Conservation (phyloP, 73 alveolate species). For the Paramecium bursaria region DNA sequence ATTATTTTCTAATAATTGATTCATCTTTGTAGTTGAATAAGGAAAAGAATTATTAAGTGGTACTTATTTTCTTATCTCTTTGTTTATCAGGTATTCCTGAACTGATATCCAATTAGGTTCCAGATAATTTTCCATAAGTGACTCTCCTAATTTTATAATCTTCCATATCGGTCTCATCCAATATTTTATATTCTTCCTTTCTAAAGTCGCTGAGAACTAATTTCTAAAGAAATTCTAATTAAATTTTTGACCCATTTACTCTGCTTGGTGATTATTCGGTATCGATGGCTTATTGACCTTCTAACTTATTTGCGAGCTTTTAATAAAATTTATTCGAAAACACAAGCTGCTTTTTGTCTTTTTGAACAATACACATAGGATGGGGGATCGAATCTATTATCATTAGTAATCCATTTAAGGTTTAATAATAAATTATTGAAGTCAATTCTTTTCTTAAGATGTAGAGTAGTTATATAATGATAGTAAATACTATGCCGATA, state of each 20-base stretch:
- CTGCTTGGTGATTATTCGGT: slow-evolving; percentile 28
- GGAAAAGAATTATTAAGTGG: neutral
- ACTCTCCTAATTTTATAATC: slow-evolving; percentile 10
- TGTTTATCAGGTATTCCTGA: neutral
- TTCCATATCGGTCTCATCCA: slow-evolving; percentile 8
- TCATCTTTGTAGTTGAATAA: slow-evolving; percentile 9
- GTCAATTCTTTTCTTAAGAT: too few relatives aligned
- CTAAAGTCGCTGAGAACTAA: neutral
- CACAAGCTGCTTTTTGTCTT: slow-evolving; percentile 33
- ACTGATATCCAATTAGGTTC: neutral
- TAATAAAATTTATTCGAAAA: slow-evolving; percentile 30
- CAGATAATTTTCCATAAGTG: neutral
- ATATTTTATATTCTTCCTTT: neutral
- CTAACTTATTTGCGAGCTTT: neutral
- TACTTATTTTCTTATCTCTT: neutral
- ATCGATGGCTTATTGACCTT: neutral
- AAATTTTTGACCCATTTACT: neutral
- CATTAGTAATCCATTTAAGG: neutral
- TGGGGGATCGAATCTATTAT: slow-evolving; percentile 47
- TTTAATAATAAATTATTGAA: too few relatives aligned
- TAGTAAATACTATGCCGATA: too few relatives aligned
- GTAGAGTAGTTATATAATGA: too few relatives aligned
- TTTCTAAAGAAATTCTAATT: slow-evolving; percentile 13
- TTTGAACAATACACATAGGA: slow-evolving; percentile 36
- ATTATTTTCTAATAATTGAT: neutral